Conservation (phyloP, 2,329 filamentous ascomycete genomes). For the Talaromyces rugulosus region DNA sequence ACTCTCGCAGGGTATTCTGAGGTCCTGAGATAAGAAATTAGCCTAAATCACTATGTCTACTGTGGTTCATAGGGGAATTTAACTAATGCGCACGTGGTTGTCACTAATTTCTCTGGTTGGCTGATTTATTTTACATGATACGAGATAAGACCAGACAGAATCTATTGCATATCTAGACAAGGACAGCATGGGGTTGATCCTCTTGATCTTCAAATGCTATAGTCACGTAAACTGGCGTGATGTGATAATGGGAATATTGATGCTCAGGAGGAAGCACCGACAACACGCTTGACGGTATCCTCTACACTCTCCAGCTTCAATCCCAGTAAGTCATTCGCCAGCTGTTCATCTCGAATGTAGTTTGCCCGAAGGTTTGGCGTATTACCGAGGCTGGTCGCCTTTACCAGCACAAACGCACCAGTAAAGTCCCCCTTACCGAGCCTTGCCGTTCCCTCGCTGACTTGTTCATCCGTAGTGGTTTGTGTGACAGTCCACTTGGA, state of each 20-base stretch:
- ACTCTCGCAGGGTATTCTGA: too few relatives aligned
- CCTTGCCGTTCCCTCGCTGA: constrained; percentile 16
- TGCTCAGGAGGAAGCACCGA: neutral
- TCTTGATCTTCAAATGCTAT: too few relatives aligned
- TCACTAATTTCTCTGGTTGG: too few relatives aligned
- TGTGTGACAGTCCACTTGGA: constrained; percentile 48
- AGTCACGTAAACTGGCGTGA: too few relatives aligned
- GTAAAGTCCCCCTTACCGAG: constrained; percentile 21
- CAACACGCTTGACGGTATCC: constrained; percentile 16
- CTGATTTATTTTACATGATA: too few relatives aligned
- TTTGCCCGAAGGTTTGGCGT: constrained; percentile 18
- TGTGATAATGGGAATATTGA: neutral
- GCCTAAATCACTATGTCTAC: too few relatives aligned
- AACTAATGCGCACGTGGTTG: too few relatives aligned
- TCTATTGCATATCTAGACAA: too few relatives aligned
- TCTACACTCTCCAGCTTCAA: constrained; percentile 18
- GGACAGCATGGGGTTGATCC: too few relatives aligned
- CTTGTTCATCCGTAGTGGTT: constrained; percentile 24
- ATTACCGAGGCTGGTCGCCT: constrained; percentile 19
- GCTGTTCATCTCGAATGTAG: constrained; percentile 19
- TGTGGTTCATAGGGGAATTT: too few relatives aligned
- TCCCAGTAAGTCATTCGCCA: constrained; percentile 21
- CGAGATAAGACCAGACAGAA: too few relatives aligned
- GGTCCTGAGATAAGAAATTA: too few relatives aligned
- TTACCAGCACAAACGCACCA: constrained; percentile 20